Evolutionary conservation across 2,329 filamentous ascomycete species (phyloP).

Genomic region (Calonectria montana): DNA sequence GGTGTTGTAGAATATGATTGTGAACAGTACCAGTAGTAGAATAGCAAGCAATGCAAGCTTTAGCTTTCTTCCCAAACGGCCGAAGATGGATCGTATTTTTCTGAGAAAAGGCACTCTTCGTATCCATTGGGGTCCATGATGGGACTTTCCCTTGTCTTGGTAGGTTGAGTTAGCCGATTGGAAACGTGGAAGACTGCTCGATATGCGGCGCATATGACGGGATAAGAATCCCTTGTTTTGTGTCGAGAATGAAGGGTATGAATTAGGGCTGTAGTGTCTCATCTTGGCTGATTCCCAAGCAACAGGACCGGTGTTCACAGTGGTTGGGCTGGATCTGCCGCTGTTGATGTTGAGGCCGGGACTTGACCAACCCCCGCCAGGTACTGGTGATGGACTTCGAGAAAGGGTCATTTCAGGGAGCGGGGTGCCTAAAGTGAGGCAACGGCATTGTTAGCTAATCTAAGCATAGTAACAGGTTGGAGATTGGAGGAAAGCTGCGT

Average conservation of each 20-base stretch:
- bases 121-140: conserved; percentile 67
- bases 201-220: conserved; percentile 84
- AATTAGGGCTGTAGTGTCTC: conserved; percentile 77
- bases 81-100: conserved; percentile 58
- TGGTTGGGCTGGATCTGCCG: conserved; percentile 75
- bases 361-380: conserved; percentile 89
- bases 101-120: conserved; percentile 59
- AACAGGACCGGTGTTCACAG: conserved; percentile 67
- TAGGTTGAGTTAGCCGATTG: conserved; percentile 69
- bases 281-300: conserved; percentile 88
- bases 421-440: conserved; percentile 61
- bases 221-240: conserved; percentile 89
- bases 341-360: conserved; percentile 81
- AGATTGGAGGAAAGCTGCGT: conserved; percentile 20
- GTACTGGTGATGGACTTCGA: conserved; percentile 86
- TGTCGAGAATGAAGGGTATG: conserved; percentile 83
- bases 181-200: conserved; percentile 82
- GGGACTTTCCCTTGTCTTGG: conserved; percentile 82
- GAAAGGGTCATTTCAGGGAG: conserved; percentile 81
- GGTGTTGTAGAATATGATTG: conserved; percentile 76
- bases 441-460: conserved; percentile 42
- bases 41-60: conserved; percentile 70
- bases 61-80: conserved; percentile 71
- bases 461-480: conserved; percentile 22
- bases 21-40: conserved; percentile 68